Evolutionary conservation across 805 yeast genomes (phyloP).

Genomic region (Clavispora fructus): DNA sequence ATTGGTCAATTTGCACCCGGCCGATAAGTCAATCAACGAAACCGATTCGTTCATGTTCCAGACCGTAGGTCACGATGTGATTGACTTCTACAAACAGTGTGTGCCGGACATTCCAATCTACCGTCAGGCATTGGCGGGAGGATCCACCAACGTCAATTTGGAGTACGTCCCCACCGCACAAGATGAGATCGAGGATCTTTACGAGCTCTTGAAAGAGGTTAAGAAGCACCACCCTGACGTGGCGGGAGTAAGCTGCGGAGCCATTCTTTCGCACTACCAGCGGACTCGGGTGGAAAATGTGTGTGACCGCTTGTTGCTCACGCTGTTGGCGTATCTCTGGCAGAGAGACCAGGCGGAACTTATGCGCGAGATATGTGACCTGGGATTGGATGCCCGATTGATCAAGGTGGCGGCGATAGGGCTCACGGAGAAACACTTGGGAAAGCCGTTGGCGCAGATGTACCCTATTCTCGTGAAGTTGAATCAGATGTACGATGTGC

Average conservation of each 20-base stretch:
- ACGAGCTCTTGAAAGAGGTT: slow-evolving; percentile 45
- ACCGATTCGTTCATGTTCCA: slow-evolving; percentile 96
- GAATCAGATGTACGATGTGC: slow-evolving; percentile 69
- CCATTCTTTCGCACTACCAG: slow-evolving; percentile 92
- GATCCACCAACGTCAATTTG: slow-evolving; percentile 56
- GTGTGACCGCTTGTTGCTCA: slow-evolving; percentile 65
- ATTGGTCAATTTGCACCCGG: slow-evolving; percentile 77
- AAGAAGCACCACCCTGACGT: slow-evolving; percentile 58
- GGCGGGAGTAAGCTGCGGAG: slow-evolving; percentile 90
- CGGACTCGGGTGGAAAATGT: slow-evolving; percentile 91
- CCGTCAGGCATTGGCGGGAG: slow-evolving; percentile 58
- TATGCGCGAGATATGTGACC: slow-evolving; percentile 73
- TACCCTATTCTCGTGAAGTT: slow-evolving; percentile 53
- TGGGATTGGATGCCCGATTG: slow-evolving; percentile 70
- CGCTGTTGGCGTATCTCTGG: slow-evolving; percentile 80
- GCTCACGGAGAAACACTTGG: slow-evolving; percentile 59
- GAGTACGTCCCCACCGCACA: slow-evolving; percentile 64
- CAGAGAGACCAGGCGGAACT: slow-evolving; percentile 76
- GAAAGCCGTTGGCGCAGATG: slow-evolving; percentile 57
- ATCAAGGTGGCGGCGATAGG: slow-evolving; percentile 95
- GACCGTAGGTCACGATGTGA: slow-evolving; percentile 87
- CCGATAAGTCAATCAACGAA: slow-evolving; percentile 42
- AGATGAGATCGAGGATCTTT: slow-evolving; percentile 89
- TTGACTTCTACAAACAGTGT: slow-evolving; percentile 61
- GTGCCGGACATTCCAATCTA: slow-evolving; percentile 70